Base-by-base conservation (phyloP, 1,284 basidiomycete genomes). In the Cutaneotrichosporon spelunceum region DNA sequence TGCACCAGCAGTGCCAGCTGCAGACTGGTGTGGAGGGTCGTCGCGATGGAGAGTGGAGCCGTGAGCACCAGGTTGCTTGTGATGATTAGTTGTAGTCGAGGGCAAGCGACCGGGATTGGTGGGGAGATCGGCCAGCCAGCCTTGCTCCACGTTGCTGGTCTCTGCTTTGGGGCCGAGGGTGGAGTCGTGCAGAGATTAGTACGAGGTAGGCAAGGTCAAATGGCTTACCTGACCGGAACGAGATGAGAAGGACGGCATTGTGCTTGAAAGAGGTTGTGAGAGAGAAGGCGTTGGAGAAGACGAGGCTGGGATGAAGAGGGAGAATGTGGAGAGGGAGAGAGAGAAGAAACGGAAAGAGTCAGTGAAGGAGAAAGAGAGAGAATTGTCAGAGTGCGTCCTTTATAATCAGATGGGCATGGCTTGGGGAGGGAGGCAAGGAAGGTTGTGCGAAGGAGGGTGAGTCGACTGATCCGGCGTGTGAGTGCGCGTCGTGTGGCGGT, bases 91-190 rank as follows among this genome's bases (percentile, higher is more conserved):
- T 9, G 30, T 33, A 11, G 30, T 33, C 30, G 8, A 11, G 30
- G 30, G 30, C 30, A 11, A 9, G 30, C 8, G 30, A 11, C 30
- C 8, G 8, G 36, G 36, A 14, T 14, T 19, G 19, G 16, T 34
- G 29, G 19, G 27, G 29, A 13, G 19, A 6, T 50, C 30, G 44
- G 34, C 42, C 3, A 55, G 33, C 74, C 74, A 76, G 9, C 74
- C 74, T 19, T 67, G 59, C 48, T 71, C 56, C 10, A 57, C 49
- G 61, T 74, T 74, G 29, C 60, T 8, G 0, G 71, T 65, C 0
- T 61, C 62, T 5, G 65, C 59, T 1, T 60, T 53, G 9, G 66
- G 68, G 2, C 62, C 55, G 0, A 69, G 68, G 4, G 72, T 73
- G 7, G 74, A 73, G 50, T 36, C 33, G 34, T 23, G 52, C 52